Evolutionary conservation across 768 basidiomycete genomes (phyloP).

Genomic region (Suillus luteus): DNA sequence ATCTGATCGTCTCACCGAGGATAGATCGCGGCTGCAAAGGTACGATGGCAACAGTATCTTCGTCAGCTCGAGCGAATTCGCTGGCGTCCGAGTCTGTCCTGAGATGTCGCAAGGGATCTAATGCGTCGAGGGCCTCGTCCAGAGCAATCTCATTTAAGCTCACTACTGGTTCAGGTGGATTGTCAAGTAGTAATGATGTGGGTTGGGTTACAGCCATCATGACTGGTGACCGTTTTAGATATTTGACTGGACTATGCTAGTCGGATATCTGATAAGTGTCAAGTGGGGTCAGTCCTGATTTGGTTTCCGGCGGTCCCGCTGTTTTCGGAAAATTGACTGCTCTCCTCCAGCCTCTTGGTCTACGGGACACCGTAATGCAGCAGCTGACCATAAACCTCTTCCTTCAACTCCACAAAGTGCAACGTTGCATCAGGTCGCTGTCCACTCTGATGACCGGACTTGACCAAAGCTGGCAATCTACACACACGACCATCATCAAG

Average conservation of each 20-base stretch:
- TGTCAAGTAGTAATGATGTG: slow-evolving; percentile 12
- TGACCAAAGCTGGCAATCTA: background rate
- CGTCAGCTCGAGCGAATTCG: slow-evolving; percentile 24
- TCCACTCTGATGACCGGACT: background rate
- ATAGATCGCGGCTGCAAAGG: slow-evolving; percentile 58
- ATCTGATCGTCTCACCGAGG: slow-evolving; percentile 46
- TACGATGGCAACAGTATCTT: slow-evolving; percentile 37
- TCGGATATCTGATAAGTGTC: too few relatives aligned
- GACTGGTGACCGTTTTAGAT: background rate
- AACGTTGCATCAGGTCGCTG: background rate
- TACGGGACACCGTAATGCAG: background rate
- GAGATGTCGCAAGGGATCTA: slow-evolving; percentile 64
- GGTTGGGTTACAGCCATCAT: slow-evolving; percentile 10
- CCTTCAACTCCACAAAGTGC: background rate
- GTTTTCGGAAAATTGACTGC: background rate
- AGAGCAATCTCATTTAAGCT: slow-evolving; percentile 40
- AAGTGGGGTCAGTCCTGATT: background rate
- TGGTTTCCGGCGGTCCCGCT: background rate
- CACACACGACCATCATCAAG: background rate
- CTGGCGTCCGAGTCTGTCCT: slow-evolving; percentile 38
- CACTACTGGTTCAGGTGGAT: slow-evolving; percentile 14
- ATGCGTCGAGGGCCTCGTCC: slow-evolving; percentile 56
- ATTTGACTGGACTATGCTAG: background rate
- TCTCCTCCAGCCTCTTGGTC: too few relatives aligned
- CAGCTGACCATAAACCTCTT: background rate